Conservation (phyloP, 164 flowering plant species). For the Aristolochia californica region DNA sequence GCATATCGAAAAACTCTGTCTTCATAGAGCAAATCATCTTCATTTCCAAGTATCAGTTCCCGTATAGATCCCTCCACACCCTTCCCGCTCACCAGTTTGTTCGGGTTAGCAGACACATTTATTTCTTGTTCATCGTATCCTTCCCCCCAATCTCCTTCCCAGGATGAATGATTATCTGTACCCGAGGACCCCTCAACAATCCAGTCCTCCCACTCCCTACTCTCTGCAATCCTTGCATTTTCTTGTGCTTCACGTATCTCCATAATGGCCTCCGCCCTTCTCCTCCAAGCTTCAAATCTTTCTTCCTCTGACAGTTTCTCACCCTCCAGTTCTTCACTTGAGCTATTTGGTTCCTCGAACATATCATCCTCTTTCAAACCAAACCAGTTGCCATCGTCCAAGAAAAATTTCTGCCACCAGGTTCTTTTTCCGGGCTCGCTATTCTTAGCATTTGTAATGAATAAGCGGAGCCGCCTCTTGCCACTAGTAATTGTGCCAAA, state of each 20-base stretch:
- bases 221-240: slow-evolving; percentile 62
- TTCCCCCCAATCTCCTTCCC: slow-evolving; percentile 22
- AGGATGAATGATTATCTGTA: slow-evolving; percentile 24
- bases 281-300: slow-evolving; percentile 91
- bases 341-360: slow-evolving; percentile 22
- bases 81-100: slow-evolving; percentile 27
- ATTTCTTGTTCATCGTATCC: slow-evolving; percentile 15
- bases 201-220: slow-evolving; percentile 93
- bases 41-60: slow-evolving; percentile 56
- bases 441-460: slow-evolving; percentile 40
- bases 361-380: slow-evolving; percentile 60
- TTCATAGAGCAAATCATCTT: slow-evolving; percentile 77
- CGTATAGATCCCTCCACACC: slow-evolving; percentile 49
- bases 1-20: slow-evolving; percentile 92
- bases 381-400: slow-evolving; percentile 80
- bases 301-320: slow-evolving; percentile 45
- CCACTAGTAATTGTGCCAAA: slow-evolving; percentile 12
- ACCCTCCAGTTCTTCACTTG: slow-evolving; percentile 10
- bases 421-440: slow-evolving; percentile 20
- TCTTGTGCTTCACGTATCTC: slow-evolving; percentile 91
- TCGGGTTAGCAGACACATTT: slow-evolving; percentile 19
- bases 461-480: slow-evolving; percentile 20
- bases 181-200: slow-evolving; percentile 29
- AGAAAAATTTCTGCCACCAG: slow-evolving; percentile 87
- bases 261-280: slow-evolving; percentile 83